These are phyloP conservation scores for Talaromyces sp. DNA, from an alignment of 2,329 filamentous ascomycete genomes.

Conservation along the genomic window DNA sequence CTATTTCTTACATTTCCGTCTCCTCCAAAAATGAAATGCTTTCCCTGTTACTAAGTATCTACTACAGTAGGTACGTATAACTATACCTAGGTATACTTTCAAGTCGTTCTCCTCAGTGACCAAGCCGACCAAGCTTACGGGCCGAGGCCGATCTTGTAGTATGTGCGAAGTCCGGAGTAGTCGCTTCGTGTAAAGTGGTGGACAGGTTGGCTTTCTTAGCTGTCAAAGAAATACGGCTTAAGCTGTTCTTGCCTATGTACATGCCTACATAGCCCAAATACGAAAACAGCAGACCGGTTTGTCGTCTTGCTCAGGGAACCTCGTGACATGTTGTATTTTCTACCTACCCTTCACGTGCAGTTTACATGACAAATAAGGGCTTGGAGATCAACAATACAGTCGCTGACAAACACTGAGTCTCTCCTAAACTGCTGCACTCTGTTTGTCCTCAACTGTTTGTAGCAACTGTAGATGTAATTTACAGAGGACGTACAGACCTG, in stretches of 20 bases:
- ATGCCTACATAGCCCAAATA: neutral
- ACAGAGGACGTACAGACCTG: neutral
- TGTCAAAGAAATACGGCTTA: neutral
- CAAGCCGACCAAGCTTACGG: neutral
- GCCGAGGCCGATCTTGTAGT: neutral
- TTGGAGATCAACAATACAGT: neutral
- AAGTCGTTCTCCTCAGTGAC: neutral
- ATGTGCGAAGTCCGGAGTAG: neutral
- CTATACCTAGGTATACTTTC: too few relatives aligned
- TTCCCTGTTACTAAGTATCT: neutral
- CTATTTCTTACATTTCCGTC: neutral
- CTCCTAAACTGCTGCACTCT: too few relatives aligned
- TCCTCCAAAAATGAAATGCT: neutral
- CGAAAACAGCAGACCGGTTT: conserved; percentile 1
- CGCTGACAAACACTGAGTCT: neutral
- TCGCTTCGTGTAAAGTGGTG: neutral
- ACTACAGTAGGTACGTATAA: too few relatives aligned
- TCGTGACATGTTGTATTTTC: neutral
- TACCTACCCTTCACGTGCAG: neutral
- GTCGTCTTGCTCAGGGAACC: neutral
- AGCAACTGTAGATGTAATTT: neutral
- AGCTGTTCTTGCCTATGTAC: neutral
- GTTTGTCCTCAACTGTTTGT: neutral
- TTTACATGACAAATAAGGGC: neutral
- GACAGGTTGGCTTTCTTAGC: neutral